phyloP scores from a whole-genome alignment of 2,329 filamentous ascomycete species.

The Microcyclospora tardicrescens region DNA sequence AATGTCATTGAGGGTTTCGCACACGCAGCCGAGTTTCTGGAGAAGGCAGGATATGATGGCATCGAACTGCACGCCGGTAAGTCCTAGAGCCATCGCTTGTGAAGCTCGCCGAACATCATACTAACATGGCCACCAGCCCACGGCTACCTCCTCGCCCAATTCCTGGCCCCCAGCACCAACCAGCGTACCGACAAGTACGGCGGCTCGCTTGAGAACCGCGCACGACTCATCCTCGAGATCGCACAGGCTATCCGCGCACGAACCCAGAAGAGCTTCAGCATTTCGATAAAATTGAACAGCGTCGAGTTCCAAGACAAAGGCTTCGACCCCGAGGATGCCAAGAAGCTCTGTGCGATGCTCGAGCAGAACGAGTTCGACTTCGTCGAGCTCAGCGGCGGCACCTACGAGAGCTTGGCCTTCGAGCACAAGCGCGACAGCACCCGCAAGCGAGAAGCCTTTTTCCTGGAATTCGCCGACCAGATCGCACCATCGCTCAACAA shows the following conservation, averaged over 20 bases:
- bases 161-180: slow-evolving; percentile 31
- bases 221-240: slow-evolving; percentile 30
- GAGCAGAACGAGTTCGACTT: slow-evolving; percentile 42
- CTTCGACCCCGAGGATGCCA: slow-evolving; percentile 39
- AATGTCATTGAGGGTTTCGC: slow-evolving; percentile 48
- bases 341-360: slow-evolving; percentile 34
- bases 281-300: slow-evolving; percentile 48
- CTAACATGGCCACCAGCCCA: slow-evolving; percentile 13
- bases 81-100: neutral
- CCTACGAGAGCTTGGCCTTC: slow-evolving; percentile 43
- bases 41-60: slow-evolving; percentile 49
- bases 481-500: slow-evolving; percentile 37
- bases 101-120: neutral
- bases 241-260: slow-evolving; percentile 26
- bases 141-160: slow-evolving; percentile 34
- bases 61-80: slow-evolving; percentile 31
- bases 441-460: slow-evolving; percentile 38
- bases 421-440: slow-evolving; percentile 41
- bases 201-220: slow-evolving; percentile 30
- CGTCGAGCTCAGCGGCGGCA: slow-evolving; percentile 49
- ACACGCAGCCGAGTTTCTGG: slow-evolving; percentile 47
- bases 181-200: slow-evolving; percentile 32
- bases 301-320: slow-evolving; percentile 43
- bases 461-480: slow-evolving; percentile 45
- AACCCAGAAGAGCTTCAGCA: slow-evolving; percentile 27